A percentile compares a stretch with the other conserved stretches of the same genome.
Conservation (phyloP, 805 yeast species). For the Priceomyces carsonii region DNA sequence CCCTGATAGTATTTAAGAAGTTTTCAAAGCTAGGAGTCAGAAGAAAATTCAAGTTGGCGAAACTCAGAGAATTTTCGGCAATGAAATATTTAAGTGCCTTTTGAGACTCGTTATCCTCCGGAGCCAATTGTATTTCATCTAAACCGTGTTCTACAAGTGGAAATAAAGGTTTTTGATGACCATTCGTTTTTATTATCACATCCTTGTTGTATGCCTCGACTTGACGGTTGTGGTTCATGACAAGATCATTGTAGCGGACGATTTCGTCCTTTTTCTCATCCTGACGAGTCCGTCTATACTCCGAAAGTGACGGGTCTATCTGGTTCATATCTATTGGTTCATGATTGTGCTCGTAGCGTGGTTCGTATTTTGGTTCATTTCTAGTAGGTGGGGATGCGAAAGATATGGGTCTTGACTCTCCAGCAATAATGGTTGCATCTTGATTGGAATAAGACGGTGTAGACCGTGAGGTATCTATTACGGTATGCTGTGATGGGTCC, state of each 20-base stretch:
- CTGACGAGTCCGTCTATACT: background rate
- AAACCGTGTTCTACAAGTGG: constrained; percentile 4
- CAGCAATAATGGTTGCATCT: background rate
- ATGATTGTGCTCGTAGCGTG: background rate
- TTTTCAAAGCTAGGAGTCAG: constrained; percentile 10
- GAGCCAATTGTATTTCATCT: background rate
- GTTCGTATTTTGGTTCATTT: constrained; percentile 1
- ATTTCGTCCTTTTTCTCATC: constrained; percentile 9
- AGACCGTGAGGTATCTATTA: background rate
- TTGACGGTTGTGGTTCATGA: constrained; percentile 11
- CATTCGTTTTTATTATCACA: constrained; percentile 4
- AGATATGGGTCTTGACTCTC: background rate
- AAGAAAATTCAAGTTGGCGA: constrained; percentile 10
- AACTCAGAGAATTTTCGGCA: constrained; percentile 10
- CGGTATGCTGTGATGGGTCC: background rate
- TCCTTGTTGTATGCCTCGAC: constrained; percentile 14
- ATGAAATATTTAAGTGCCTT: constrained; percentile 10
- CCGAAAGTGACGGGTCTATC: constrained; percentile 10
- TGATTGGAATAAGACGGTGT: background rate
- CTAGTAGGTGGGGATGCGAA: background rate
- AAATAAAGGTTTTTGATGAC: constrained; percentile 6
- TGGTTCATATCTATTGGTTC: constrained; percentile 5
- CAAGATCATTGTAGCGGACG: constrained; percentile 11
- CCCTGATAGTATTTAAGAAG: constrained; percentile 9
- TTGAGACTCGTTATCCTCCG: constrained; percentile 8